Percentiles rank a stretch among this genome's conserved stretches.
phyloP scores from a whole-genome alignment of 352 stramenopile genomes.

The Plasmopara viticola region DNA sequence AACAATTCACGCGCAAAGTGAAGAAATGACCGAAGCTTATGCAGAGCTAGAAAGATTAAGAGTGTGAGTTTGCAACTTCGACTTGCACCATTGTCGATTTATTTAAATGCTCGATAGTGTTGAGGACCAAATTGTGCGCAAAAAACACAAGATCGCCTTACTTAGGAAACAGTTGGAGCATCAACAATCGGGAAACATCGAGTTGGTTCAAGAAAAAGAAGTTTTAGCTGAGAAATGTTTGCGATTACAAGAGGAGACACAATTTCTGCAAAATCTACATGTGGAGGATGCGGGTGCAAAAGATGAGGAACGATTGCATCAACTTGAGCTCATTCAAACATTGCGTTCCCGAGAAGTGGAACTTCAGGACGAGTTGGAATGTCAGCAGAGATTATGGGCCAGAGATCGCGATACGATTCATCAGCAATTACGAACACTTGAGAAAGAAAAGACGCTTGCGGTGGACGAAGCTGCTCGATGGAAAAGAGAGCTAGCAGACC shows the following conservation, averaged over 20 bases:
- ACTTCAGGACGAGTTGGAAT: slow-evolving; percentile 47
- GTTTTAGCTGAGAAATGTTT: slow-evolving; percentile 29
- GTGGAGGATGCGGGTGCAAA: slow-evolving; percentile 40
- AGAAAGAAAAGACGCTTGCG: slow-evolving; percentile 48
- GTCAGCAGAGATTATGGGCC: slow-evolving; percentile 54
- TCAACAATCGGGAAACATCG: slow-evolving; percentile 43
- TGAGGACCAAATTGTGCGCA: slow-evolving; percentile 30
- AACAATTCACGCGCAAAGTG: slow-evolving; percentile 50
- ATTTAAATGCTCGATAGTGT: slow-evolving; percentile 15
- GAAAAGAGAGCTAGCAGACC: slow-evolving; percentile 13
- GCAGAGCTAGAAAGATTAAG: slow-evolving; percentile 51
- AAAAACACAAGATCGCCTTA: slow-evolving; percentile 32
- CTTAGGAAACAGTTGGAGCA: slow-evolving; percentile 37
- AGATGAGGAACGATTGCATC: slow-evolving; percentile 49
- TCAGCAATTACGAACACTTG: slow-evolving; percentile 41
- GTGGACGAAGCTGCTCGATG: slow-evolving; percentile 28
- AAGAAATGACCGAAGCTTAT: slow-evolving; percentile 54
- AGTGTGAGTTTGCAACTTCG: slow-evolving; percentile 13
- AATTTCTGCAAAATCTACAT: slow-evolving; percentile 48
- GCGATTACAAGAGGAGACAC: slow-evolving; percentile 47
- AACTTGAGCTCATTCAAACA: slow-evolving; percentile 51
- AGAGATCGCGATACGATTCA: slow-evolving; percentile 38
- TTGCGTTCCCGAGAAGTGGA: slow-evolving; percentile 43
- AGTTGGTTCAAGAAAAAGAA: slow-evolving; percentile 52
- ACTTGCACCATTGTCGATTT: background rate